Evolutionary conservation across 2,329 filamentous ascomycete genomes (phyloP).

Genomic region (Sclerotinia sclerotiorum): DNA sequence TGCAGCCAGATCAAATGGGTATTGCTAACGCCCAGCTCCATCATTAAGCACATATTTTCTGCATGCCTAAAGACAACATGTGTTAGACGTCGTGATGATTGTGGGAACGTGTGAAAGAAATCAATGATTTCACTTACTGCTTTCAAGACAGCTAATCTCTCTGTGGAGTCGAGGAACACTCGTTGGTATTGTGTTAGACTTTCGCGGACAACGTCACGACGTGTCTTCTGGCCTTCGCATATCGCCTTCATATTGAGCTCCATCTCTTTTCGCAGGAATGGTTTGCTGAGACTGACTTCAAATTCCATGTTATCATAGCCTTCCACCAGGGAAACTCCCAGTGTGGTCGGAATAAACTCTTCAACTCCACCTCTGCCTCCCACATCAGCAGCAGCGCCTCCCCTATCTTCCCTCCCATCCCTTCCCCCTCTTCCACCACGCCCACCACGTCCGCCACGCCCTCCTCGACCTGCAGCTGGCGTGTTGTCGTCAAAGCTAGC

Average conservation of each 20-base stretch:
- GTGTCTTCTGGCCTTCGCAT: conserved; percentile 79
- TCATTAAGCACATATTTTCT: conserved; percentile 38
- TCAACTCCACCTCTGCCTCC: conserved; percentile 56
- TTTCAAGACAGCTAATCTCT: conserved; percentile 68
- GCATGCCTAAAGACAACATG: conserved; percentile 34
- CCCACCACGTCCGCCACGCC: conserved; percentile 41
- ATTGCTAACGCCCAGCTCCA: conserved; percentile 29
- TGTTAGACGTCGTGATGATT: conserved; percentile 21
- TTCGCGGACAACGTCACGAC: conserved; percentile 72
- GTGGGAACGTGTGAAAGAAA: conserved; percentile 11
- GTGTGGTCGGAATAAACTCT: conserved; percentile 88
- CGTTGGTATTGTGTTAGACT: conserved; percentile 83
- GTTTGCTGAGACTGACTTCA: conserved; percentile 90
- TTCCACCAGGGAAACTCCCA: conserved; percentile 88
- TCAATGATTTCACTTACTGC: conserved; percentile 49
- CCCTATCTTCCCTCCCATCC: conserved; percentile 46
- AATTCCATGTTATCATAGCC: conserved; percentile 94
- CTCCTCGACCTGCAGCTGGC: conserved; percentile 43
- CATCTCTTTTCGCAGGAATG: conserved; percentile 96
- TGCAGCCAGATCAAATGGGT: conserved; percentile 16
- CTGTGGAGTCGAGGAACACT: conserved; percentile 79
- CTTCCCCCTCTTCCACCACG: conserved; percentile 41
- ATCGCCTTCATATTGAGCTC: conserved; percentile 96
- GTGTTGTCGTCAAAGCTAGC: conserved; percentile 39
- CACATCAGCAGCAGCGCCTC: conserved; percentile 44